Evolutionary conservation across 1,139 yeast genomes (phyloP).

Genomic region (Saccharomyces hybrid): DNA sequence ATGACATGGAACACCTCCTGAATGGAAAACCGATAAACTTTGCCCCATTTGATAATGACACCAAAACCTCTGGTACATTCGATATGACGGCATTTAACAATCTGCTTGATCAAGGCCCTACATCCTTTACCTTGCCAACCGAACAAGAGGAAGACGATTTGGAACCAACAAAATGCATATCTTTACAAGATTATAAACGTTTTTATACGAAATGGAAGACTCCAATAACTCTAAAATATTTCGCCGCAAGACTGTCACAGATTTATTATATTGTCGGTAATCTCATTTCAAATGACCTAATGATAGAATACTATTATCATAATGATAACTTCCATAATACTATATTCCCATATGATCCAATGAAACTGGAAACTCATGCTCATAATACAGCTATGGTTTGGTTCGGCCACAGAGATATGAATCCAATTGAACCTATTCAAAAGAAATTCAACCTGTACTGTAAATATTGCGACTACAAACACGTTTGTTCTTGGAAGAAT

Average conservation of each 20-base stretch:
- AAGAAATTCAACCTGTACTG: constrained; percentile 37
- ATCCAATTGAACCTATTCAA: constrained; percentile 32
- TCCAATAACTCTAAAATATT: constrained; percentile 50
- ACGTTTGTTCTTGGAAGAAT: constrained; percentile 32
- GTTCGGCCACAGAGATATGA: constrained; percentile 47
- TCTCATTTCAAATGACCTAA: constrained; percentile 34
- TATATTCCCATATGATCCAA: constrained; percentile 34
- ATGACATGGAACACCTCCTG: constrained; percentile 43
- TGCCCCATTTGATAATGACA: constrained; percentile 34
- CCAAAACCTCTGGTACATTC: constrained; percentile 6
- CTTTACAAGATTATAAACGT: constrained; percentile 9
- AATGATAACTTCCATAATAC: constrained; percentile 37
- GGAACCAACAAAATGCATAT: neutral
- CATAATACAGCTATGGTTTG: constrained; percentile 41
- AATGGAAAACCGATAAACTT: constrained; percentile 42
- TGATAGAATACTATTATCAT: constrained; percentile 48
- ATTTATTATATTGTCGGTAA: constrained; percentile 36
- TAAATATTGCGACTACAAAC: constrained; percentile 45
- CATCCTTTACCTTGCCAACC: neutral
- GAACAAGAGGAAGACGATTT: neutral
- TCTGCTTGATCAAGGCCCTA: neutral
- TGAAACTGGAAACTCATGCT: constrained; percentile 30
- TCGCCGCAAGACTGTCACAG: constrained; percentile 50
- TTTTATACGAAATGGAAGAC: constrained; percentile 39
- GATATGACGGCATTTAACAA: constrained; percentile 15